Conservation (phyloP, 1,139 yeast genomes). For the Sugiyamaella pinicola region DNA sequence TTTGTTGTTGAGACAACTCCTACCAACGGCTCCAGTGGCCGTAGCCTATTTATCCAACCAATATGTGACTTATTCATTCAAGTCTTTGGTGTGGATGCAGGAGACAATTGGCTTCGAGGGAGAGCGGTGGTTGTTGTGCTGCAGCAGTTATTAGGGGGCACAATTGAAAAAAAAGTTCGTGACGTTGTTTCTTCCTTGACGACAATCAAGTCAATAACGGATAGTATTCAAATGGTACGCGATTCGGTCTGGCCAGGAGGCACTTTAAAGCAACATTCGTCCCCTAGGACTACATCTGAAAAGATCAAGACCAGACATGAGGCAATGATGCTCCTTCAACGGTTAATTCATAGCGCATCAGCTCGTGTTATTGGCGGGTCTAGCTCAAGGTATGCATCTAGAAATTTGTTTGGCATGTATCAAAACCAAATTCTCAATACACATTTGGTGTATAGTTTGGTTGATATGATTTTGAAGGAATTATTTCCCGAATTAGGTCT, state of each 20-base stretch:
- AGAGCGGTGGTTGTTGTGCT: conserved; percentile 77
- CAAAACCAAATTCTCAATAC: conserved; percentile 75
- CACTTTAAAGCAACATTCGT: conserved; percentile 29
- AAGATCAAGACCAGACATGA: conserved; percentile 58
- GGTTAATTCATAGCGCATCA: conserved; percentile 63
- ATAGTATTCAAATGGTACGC: conserved; percentile 49
- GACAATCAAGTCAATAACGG: conserved; percentile 55
- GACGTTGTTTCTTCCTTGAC: conserved; percentile 49
- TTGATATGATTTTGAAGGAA: conserved; percentile 53
- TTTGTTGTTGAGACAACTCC: background rate
- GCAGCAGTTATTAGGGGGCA: conserved; percentile 85
- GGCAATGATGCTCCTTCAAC: conserved; percentile 58
- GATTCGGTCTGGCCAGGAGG: conserved; percentile 69
- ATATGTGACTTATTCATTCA: conserved; percentile 75
- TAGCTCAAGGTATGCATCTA: conserved; percentile 65
- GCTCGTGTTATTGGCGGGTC: conserved; percentile 74
- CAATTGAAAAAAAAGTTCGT: conserved; percentile 74
- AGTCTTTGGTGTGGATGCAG: conserved; percentile 65
- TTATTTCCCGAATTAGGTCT: conserved; percentile 41
- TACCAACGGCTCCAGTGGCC: background rate
- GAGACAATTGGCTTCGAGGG: conserved; percentile 78
- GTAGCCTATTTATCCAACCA: conserved; percentile 65
- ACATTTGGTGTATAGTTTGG: conserved; percentile 59
- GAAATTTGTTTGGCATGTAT: conserved; percentile 60
- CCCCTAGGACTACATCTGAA: conserved; percentile 54